Evolutionary conservation across 257 asterid genomes (phyloP), one percentile per base, ranked within the genome.

Genomic region (Asclepias syriaca): DNA sequence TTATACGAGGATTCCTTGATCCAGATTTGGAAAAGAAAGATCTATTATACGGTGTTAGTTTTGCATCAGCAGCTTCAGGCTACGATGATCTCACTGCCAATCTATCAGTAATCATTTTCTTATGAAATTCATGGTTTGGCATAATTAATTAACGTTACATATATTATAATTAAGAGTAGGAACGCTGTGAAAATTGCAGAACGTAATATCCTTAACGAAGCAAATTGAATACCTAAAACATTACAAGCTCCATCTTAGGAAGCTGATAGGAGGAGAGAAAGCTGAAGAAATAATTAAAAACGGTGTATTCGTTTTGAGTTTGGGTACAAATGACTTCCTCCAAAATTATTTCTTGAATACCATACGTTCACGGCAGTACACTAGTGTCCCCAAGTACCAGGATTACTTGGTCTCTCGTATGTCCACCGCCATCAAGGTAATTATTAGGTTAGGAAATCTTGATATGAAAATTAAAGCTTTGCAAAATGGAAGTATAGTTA

Each of bases 21-120:
- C 90, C 89, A 6, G 39, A 73, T 13, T 45, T 81, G 24, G 78
- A 79, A 12, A 79, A 65, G 63, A 43, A 57, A 48, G 88, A 87
- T 68, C 5, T 87, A 61, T n/a, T 85, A 24, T 85, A 85, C 7
- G 92, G 87, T 12, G 77, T 85, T 58, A 83, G 89, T 77, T 87
- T 87, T 39, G 92, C 90, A 18, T 85, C 92, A 14, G 88, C 92
- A 2, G 85, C 72, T 59, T 83, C 88, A 8, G 92, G 92, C 43
- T 87, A 85, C 34, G 91, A 86, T 72, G 87, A 84, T 8, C 68
- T 78, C 72, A 86, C 91, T 0, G 85, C 91, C 60, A 82, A 82
- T 75, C 69, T 86, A 65, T 74, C 84, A 0, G 91, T 86, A 84
- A 40, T 40, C 6, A 40, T 58, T 45, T 71, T 71, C 27, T n/a